phyloP scores from a whole-genome alignment of 345 rosid genomes.

The Isatis tinctoria region DNA sequence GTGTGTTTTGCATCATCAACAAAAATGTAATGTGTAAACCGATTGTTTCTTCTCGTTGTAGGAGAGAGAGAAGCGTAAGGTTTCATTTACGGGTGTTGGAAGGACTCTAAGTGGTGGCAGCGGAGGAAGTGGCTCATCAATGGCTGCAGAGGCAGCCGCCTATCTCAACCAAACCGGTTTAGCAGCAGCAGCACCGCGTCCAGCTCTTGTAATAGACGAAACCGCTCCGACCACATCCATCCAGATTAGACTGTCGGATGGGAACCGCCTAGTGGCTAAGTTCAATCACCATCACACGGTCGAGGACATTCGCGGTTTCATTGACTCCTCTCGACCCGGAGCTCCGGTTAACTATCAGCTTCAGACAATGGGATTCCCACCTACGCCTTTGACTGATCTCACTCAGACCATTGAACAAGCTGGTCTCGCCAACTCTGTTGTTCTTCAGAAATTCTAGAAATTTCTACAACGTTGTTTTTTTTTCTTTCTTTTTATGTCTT shows the following conservation, averaged over 20 bases:
- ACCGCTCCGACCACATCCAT: constrained; percentile 67
- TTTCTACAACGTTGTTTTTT: not conserved
- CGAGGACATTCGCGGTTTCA: constrained; percentile 55
- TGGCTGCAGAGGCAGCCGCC: constrained; percentile 27
- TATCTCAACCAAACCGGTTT: constrained; percentile 35
- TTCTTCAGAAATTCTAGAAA: constrained; percentile 76
- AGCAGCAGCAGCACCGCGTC: constrained; percentile 27
- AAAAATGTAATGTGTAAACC: not conserved
- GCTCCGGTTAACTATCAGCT: constrained; percentile 61
- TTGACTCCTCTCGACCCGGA: constrained; percentile 75
- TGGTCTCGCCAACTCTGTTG: constrained; percentile 85
- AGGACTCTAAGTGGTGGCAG: constrained; percentile 73
- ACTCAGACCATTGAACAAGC: constrained; percentile 74
- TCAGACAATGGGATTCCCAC: constrained; percentile 97
- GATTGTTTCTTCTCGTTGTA: constrained; percentile 29
- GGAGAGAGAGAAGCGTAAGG: constrained; percentile 66
- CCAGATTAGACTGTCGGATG: constrained; percentile 87
- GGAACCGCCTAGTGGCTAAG: constrained; percentile 63
- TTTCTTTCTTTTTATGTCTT: not conserved
- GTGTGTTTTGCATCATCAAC: not conserved
- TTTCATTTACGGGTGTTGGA: constrained; percentile 88
- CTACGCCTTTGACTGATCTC: constrained; percentile 63
- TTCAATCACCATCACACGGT: constrained; percentile 74
- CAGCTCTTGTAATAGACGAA: constrained; percentile 53
- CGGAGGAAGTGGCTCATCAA: constrained; percentile 18